Conservation (phyloP, 163 green algal species). For the Chlamydomonas reinhardtii region DNA sequence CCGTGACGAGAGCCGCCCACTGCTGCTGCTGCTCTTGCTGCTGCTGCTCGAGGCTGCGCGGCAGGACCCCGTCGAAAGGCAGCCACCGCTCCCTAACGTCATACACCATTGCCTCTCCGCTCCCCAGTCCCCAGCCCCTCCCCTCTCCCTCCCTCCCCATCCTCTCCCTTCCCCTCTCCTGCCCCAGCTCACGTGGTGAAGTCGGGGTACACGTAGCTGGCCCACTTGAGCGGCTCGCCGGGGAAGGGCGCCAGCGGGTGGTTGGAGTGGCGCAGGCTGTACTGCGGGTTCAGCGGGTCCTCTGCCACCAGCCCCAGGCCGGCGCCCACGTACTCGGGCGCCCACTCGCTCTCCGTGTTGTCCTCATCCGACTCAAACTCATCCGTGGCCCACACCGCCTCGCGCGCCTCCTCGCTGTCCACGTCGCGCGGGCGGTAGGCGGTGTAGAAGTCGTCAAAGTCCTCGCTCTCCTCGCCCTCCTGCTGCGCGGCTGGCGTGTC, state of each 20-base stretch:
- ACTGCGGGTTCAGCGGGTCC: constrained; percentile 80
- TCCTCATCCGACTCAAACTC: constrained; percentile 79
- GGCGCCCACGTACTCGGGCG: constrained; percentile 74
- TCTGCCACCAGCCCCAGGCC: constrained; percentile 70
- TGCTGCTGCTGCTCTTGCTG: too few relatives aligned
- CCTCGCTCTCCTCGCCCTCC: constrained; percentile 71
- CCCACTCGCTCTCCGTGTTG: constrained; percentile 75
- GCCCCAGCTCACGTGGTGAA: constrained; percentile 85
- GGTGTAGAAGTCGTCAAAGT: constrained; percentile 72
- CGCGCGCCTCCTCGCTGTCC: constrained; percentile 67
- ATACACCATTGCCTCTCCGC: too few relatives aligned
- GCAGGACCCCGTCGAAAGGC: too few relatives aligned
- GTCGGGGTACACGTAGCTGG: constrained; percentile 91
- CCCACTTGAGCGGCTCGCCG: constrained; percentile 91
- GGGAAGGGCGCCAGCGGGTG: constrained; percentile 92
- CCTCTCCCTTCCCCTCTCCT: not conserved
- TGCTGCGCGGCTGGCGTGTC: constrained; percentile 49
- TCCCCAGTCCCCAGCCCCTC: not conserved
- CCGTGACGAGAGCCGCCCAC: too few relatives aligned
- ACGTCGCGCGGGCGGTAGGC: constrained; percentile 63
- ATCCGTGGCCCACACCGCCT: constrained; percentile 73
- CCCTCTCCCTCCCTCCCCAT: not conserved
- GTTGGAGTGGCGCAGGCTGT: constrained; percentile 76
- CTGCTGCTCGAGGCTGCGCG: too few relatives aligned
- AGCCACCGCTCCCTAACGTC: too few relatives aligned